Evolutionary conservation across 345 rosid genomes (phyloP).

Genomic region (Mercurialis annua): DNA sequence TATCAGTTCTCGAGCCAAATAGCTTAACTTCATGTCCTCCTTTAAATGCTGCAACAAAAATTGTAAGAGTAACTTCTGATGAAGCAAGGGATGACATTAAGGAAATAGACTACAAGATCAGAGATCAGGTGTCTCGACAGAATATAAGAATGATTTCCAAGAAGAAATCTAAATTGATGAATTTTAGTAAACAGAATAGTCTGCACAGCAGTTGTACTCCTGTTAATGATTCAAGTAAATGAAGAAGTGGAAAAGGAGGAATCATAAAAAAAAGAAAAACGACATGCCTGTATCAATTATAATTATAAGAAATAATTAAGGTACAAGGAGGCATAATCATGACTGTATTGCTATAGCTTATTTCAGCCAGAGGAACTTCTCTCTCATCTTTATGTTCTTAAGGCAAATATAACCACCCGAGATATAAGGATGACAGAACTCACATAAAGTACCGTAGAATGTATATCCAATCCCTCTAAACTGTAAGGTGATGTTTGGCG

Average conservation of each 20-base stretch:
- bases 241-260: too few relatives aligned
- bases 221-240: background rate
- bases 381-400: background rate
- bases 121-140: background rate
- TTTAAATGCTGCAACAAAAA: slow-evolving; percentile 78
- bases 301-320: background rate
- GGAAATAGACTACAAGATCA: slow-evolving; percentile 3
- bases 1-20: slow-evolving; percentile 86
- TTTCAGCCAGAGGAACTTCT: background rate
- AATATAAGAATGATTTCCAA: background rate
- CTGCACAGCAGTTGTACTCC: background rate
- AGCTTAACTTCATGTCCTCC: slow-evolving; percentile 97
- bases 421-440: slow-evolving; percentile 30
- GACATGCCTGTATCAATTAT: background rate
- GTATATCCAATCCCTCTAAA: slow-evolving; percentile 94
- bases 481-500: slow-evolving; percentile 77
- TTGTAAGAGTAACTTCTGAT: slow-evolving; percentile 9
- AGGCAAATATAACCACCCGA: background rate
- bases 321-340: background rate
- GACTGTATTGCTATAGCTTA: too few relatives aligned
- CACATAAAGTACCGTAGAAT: slow-evolving; percentile 94
- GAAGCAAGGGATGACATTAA: slow-evolving; percentile 1
- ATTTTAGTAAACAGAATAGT: background rate
- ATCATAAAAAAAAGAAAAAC: background rate
- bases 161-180: background rate